Base-by-base conservation (phyloP, 305 asterid genomes). In the Fraxinus platypoda region DNA sequence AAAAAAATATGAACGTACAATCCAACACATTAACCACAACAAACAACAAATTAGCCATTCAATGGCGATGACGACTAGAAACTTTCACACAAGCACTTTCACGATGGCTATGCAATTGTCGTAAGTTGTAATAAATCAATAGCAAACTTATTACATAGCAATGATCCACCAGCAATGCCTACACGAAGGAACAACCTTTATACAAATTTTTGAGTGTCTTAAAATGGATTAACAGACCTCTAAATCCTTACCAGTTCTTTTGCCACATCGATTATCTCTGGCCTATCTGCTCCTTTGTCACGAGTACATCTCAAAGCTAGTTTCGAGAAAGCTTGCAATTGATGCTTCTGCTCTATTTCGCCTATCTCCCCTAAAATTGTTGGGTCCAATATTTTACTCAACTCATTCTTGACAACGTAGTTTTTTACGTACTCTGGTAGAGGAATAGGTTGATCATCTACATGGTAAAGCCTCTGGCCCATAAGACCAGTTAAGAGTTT, bases 231-330 rank as follows among this genome's bases (percentile, higher is more conserved):
- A 6, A 17, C 23, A n/a, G 26, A n/a, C 23, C 66, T 54, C 3
- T 19, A 26, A 54, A 54, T 54, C 26, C 66, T 17, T n/a, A 17
- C 25, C 49, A 82, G 70, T 78, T 78, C 78, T 78, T 78, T 78
- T 31, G 82, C 82, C 19, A 57, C 81, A 0, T 82, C 76, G 9
- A 79, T 75, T 76, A 83, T 74, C 6, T 77, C 70, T 26, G 77
- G 85, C 43, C 82, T 83, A 34, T 74, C 25, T 6, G 26, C 72
- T 26, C 75, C 80, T 30, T n/a, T 6, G 17, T 28, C 35, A 2
- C 49, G 72, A 41, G 68, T 26, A 7, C 86, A 78, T 31, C 64
- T 38, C 9, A 78, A 54, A 19, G 82, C 72, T 8, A 83, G 74
- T 15, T 72, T 30, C 0, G 8, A 1, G 35, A 78, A 57, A 46